Evolutionary conservation across 2,329 filamentous ascomycete species (phyloP), one percentile per base, ranked within the genome.

Genomic region (Aureobasidium uvarum): DNA sequence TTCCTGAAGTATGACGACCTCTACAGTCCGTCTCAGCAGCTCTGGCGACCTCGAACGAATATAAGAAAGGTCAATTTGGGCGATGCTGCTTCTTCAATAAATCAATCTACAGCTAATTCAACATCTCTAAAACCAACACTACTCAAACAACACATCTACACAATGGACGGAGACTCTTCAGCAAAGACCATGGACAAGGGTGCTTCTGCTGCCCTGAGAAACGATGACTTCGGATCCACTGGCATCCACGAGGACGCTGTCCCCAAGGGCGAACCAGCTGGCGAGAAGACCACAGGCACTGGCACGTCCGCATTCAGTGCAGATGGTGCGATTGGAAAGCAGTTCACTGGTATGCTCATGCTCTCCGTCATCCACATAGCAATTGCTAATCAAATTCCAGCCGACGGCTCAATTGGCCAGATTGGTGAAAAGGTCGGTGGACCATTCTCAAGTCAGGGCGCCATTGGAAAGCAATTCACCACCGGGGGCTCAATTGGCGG

Each of bases 351-450:
- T 67, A 48, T 23, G 25, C 25, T 45, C 16, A 60, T 14, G 18
- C 18, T 5, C 8, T n/a, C 14, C n/a, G 11, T 33, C 2, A 20
- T 43, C n/a, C 2, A 11, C 11, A n/a, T 8, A 38, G 5, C 33
- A 38, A 23, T n/a, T 36, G 50, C 31, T 54, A 16, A 54, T 6
- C 31, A 54, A 14, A 54, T 5, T 8, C 16, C 7, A 54, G 50
- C 50, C 16, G 50, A 5, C 14, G 76, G 76, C 4, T 68, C 71
- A 1, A 71, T 78, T n/a, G 76, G 77, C 7, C 72, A 74, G 5
- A 71, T 71, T 1, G 77, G 71, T 7, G 71, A 78, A 66, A 75
- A 74, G 66, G 60, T 79, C 23, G 77, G 77, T 11, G 77, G 77
- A 1, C 75, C 76, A 1, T 72, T 79, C 25, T 71, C 73, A 36